Percentiles rank a stretch among this genome's conserved stretches.
phyloP scores from a whole-genome alignment of 2,329 filamentous ascomycete species.

The Ascochyta lentis region DNA sequence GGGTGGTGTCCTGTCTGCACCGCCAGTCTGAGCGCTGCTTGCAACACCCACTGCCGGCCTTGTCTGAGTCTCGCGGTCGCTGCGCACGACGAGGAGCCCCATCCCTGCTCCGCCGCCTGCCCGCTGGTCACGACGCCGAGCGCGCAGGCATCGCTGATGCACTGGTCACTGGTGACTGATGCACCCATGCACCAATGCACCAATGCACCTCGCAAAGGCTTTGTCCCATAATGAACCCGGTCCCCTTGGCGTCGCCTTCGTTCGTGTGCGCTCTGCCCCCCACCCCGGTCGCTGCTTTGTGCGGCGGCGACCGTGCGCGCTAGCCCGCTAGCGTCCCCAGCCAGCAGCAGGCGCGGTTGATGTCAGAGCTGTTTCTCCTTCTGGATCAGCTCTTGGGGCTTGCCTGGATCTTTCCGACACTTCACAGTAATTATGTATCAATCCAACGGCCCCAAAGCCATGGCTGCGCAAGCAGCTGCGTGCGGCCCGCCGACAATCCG shows the following conservation, averaged over 20 bases:
- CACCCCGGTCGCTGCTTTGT: conserved; percentile 10
- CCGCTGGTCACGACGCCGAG: conserved; percentile 10
- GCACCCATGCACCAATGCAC: neutral
- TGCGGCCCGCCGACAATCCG: conserved; percentile 38
- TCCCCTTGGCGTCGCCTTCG: conserved; percentile 19
- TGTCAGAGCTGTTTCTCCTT: conserved; percentile 48
- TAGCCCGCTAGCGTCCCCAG: conserved; percentile 10
- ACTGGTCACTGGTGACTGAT: neutral
- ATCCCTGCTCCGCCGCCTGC: conserved; percentile 7
- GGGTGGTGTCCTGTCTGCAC: neutral
- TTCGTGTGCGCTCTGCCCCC: conserved; percentile 4
- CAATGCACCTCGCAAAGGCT: conserved; percentile 16
- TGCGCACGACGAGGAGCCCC: neutral
- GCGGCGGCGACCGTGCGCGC: conserved; percentile 14
- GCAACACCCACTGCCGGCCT: conserved; percentile 2
- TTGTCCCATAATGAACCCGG: conserved; percentile 34
- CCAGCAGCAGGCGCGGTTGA: conserved; percentile 42
- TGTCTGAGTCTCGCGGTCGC: neutral
- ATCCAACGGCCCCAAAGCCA: conserved; percentile 48
- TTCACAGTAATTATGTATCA: conserved; percentile 51
- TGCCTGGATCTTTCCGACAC: conserved; percentile 49
- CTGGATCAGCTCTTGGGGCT: conserved; percentile 50
- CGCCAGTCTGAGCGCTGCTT: conserved; percentile 6
- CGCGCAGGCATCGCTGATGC: conserved; percentile 12
- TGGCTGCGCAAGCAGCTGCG: conserved; percentile 39